These are phyloP conservation scores for Eucalyptus leucophloia DNA, from an alignment of 345 rosid species.

Conservation along the genomic window DNA sequence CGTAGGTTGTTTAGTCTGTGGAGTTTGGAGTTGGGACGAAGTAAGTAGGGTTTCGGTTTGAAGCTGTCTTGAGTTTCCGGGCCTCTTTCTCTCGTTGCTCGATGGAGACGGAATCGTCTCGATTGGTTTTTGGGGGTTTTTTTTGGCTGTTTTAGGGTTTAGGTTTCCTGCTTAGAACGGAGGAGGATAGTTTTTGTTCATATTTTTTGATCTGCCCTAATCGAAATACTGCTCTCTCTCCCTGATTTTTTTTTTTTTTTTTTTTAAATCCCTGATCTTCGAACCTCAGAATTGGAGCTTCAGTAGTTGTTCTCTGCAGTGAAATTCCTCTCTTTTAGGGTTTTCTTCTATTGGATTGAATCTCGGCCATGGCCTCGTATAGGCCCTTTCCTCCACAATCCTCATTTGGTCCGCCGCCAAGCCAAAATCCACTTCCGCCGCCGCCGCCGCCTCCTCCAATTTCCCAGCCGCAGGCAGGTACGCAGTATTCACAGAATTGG, in stretches of 20 bases:
- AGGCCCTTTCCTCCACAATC: slow-evolving; percentile 40
- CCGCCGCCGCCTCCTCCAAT: slow-evolving; percentile 5
- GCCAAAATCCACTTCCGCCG: slow-evolving; percentile 9
- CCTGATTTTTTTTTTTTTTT: neutral
- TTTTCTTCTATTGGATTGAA: neutral
- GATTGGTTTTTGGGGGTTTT: neutral
- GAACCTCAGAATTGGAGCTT: neutral
- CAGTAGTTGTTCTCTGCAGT: neutral
- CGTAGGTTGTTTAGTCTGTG: neutral
- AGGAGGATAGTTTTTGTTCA: neutral
- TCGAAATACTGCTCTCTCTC: neutral
- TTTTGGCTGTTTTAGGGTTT: neutral
- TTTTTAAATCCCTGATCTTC: neutral
- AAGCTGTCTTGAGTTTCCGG: neutral
- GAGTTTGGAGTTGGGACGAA: neutral
- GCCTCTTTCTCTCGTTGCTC: neutral
- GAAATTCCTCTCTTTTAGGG: neutral
- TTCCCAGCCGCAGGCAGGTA: slow-evolving; percentile 11
- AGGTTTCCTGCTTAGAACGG: neutral
- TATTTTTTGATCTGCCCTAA: neutral
- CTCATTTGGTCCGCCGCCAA: slow-evolving; percentile 7
- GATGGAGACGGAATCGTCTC: neutral
- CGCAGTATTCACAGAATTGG: slow-evolving; percentile 21
- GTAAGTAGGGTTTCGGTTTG: neutral
- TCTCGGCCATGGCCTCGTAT: slow-evolving; percentile 27